These are phyloP conservation scores for Xylariaceae sp. DNA, from an alignment of 2,329 filamentous ascomycete genomes.

Conservation along the genomic window DNA sequence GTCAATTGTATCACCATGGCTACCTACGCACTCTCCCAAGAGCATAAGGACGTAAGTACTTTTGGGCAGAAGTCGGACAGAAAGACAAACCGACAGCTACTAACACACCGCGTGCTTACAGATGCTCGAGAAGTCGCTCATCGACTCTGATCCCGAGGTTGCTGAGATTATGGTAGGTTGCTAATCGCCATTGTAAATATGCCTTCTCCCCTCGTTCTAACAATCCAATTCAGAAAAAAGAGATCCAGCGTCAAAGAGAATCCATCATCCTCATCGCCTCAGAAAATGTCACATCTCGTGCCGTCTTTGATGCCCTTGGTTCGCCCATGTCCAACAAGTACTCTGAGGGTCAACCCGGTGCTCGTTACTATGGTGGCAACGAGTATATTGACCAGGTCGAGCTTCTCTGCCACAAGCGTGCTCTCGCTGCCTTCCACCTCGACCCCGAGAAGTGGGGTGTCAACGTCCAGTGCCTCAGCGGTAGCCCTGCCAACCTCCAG, in stretches of 20 bases:
- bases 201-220: neutral
- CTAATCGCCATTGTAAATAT: neutral
- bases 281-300: conserved; percentile 97
- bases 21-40: conserved; percentile 34
- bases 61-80: conserved; percentile 4
- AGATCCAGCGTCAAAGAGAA: conserved; percentile 95
- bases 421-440: conserved; percentile 84
- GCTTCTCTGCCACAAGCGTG: conserved; percentile 89
- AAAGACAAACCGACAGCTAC: conserved; percentile 11
- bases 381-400: conserved; percentile 98
- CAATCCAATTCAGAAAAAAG: conserved; percentile 62
- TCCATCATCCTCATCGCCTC: conserved; percentile 98
- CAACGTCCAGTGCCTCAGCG: conserved; percentile 92
- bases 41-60: conserved; percentile 33
- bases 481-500: conserved; percentile 94
- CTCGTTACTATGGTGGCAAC: conserved; percentile 98
- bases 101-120: conserved; percentile 46
- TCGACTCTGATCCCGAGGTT: conserved; percentile 90
- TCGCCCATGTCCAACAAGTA: conserved; percentile 98
- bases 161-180: conserved; percentile 86
- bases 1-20: conserved; percentile 26
- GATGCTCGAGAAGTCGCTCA: conserved; percentile 94
- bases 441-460: conserved; percentile 92
- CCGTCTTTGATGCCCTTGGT: conserved; percentile 95
- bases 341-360: conserved; percentile 96